Evolutionary conservation across 202 grass and related monocot species (phyloP).

Genomic region (Hordeum pubiflorum): DNA sequence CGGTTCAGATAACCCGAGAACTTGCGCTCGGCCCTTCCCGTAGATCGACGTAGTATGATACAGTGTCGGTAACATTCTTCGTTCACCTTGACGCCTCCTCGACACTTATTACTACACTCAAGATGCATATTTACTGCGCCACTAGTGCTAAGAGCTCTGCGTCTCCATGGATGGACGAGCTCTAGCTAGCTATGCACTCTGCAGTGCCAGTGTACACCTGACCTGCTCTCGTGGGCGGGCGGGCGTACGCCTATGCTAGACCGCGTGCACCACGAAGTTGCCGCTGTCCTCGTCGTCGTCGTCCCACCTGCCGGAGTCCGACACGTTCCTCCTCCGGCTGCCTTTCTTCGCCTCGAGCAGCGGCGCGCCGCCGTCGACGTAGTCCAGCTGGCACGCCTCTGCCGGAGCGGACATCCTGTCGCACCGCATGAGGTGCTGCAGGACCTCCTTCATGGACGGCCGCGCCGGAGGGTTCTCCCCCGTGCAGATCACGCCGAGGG

Average conservation of each 20-base stretch:
- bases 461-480: conserved; percentile 22
- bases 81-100: too few relatives aligned
- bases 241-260: not conserved
- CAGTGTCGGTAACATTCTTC: too few relatives aligned
- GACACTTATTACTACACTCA: not conserved
- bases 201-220: not conserved
- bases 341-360: not conserved
- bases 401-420: conserved; percentile 22
- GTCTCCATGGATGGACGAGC: not conserved
- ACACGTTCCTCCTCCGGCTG: not conserved
- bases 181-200: not conserved
- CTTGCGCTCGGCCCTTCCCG: too few relatives aligned
- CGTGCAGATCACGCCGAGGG: conserved; percentile 63
- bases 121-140: not conserved
- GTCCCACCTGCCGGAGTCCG: not conserved
- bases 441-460: conserved; percentile 62
- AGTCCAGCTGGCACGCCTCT: conserved; percentile 12
- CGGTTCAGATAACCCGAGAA: too few relatives aligned
- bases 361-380: not conserved
- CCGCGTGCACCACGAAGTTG: conserved; percentile 9
- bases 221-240: not conserved
- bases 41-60: too few relatives aligned
- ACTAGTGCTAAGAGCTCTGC: not conserved
- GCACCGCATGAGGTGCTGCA: conserved; percentile 37
- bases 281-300: not conserved